These are phyloP conservation scores for Talaromyces albobiverticillius DNA, from an alignment of 2,329 filamentous ascomycete species.

Conservation along the genomic window DNA sequence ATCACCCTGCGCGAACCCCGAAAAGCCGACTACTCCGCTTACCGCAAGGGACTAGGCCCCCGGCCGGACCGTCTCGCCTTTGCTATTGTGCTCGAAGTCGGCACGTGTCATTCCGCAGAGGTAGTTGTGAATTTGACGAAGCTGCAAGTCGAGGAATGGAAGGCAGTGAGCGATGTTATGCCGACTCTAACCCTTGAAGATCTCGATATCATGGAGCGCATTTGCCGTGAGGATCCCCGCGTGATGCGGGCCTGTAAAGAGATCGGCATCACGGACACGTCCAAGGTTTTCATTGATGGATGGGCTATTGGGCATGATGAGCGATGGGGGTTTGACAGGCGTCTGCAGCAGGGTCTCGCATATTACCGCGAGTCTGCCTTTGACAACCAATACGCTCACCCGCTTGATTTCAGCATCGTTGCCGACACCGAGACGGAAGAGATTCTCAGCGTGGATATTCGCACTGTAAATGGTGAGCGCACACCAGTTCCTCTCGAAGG, in stretches of 20 bases:
- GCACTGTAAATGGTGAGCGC: conserved; percentile 67
- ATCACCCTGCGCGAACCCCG: conserved; percentile 55
- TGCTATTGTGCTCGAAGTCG: conserved; percentile 47
- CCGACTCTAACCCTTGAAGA: conserved; percentile 42
- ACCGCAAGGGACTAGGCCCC: conserved; percentile 31
- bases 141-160: conserved; percentile 24
- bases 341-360: conserved; percentile 56
- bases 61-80: conserved; percentile 38
- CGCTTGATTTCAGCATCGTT: conserved; percentile 89
- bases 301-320: conserved; percentile 38
- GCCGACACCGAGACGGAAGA: conserved; percentile 76
- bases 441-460: conserved; percentile 80
- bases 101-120: conserved; percentile 25
- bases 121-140: conserved; percentile 27
- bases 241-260: conserved; percentile 33
- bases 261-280: conserved; percentile 63
- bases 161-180: conserved; percentile 44
- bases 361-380: conserved; percentile 60
- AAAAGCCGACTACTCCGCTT: conserved; percentile 34
- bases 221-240: conserved; percentile 28
- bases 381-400: conserved; percentile 86
- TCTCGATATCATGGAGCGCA: conserved; percentile 33
- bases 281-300: conserved; percentile 92
- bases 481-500: conserved; percentile 62
- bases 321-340: conserved; percentile 52